Percentiles rank a stretch among this genome's conserved stretches.
phyloP scores from a whole-genome alignment of 495 filamentous ascomycete species.

The Talaromyces trachyspermus region DNA sequence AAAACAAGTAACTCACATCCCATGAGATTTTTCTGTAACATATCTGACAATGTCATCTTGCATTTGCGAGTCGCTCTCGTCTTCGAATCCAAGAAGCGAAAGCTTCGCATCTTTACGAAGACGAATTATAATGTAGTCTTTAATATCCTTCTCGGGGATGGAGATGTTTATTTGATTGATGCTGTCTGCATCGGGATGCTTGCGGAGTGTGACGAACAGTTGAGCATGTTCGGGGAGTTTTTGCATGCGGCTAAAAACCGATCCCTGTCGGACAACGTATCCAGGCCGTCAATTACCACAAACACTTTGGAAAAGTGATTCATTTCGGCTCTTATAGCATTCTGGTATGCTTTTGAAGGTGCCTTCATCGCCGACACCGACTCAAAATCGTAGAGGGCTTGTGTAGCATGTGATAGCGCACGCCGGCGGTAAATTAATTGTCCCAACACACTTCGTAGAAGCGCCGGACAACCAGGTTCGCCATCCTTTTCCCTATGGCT shows the following conservation, averaged over 20 bases:
- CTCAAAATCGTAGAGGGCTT: constrained; percentile 19
- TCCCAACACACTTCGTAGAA: constrained; percentile 22
- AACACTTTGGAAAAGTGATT: constrained; percentile 26
- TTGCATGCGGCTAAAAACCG: constrained; percentile 25
- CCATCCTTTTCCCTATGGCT: constrained; percentile 21
- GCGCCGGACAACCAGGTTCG: constrained; percentile 13
- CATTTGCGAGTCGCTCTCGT: constrained; percentile 8
- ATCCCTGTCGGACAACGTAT: constrained; percentile 23
- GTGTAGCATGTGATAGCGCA: constrained; percentile 15
- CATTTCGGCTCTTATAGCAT: constrained; percentile 29
- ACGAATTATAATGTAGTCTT: constrained; percentile 13
- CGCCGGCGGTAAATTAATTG: constrained; percentile 28
- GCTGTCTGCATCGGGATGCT: constrained; percentile 13
- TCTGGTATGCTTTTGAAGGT: constrained; percentile 25
- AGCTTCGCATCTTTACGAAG: constrained; percentile 12
- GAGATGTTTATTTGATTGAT: constrained; percentile 11
- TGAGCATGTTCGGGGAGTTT: constrained; percentile 30
- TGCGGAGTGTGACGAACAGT: constrained; percentile 25
- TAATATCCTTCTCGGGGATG: constrained; percentile 15
- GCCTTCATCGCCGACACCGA: constrained; percentile 13
- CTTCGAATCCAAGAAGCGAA: constrained; percentile 8
- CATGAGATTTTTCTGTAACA: constrained; percentile 20
- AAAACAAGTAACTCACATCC: constrained; percentile 17
- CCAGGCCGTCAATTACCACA: constrained; percentile 26
- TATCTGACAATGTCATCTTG: constrained; percentile 13